Percentiles rank a stretch among this genome's conserved stretches.
These are phyloP conservation scores for Xylaria multiplex DNA, from an alignment of 2,329 filamentous ascomycete species.

Conservation along the genomic window DNA sequence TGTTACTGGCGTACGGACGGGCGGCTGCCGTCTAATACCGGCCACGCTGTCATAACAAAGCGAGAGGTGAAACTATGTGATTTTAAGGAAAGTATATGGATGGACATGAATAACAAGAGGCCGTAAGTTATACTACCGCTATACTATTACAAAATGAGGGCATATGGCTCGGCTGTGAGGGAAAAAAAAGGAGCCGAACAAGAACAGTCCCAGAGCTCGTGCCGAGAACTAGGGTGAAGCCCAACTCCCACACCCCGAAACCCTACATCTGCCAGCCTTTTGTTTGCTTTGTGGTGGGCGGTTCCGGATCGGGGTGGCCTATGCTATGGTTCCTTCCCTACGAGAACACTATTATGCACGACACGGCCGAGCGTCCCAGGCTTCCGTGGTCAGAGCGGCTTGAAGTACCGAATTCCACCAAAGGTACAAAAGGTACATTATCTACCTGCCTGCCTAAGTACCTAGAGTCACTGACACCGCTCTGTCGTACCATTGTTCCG, in stretches of 20 bases:
- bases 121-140: too few species aligned
- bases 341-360: not conserved
- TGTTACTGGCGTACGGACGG: too few species aligned
- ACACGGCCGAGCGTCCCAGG: not conserved
- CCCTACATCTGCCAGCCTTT: not conserved
- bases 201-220: not conserved
- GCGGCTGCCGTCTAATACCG: too few species aligned
- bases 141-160: too few species aligned
- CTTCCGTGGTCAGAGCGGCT: not conserved
- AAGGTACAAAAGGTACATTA: not conserved
- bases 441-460: not conserved
- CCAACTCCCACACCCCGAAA: not conserved
- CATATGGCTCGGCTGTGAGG: too few species aligned
- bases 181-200: too few species aligned
- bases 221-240: too few species aligned
- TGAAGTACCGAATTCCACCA: not conserved
- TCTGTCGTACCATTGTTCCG: not conserved
- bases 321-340: not conserved
- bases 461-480: not conserved
- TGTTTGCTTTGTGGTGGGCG: not conserved
- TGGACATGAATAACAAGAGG: too few species aligned
- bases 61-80: too few species aligned
- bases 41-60: too few species aligned
- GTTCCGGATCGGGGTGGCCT: not conserved
- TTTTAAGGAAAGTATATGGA: too few species aligned